Percentiles rank a stretch among this genome's conserved stretches.
phyloP scores from a whole-genome alignment of 2,329 filamentous ascomycete species.

The Curvularia verruculosa region DNA sequence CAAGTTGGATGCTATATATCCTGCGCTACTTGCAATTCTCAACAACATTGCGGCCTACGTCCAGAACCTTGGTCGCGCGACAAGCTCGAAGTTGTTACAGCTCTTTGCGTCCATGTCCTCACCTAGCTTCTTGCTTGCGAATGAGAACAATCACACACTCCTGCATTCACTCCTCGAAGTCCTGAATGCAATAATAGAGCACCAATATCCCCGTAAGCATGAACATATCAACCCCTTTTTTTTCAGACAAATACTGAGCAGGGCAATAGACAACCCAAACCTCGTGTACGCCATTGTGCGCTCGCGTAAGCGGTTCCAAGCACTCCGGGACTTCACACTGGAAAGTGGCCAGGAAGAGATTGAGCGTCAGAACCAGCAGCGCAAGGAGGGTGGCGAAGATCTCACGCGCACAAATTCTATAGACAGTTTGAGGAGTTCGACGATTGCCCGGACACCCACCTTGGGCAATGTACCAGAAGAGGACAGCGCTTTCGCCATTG shows the following conservation, averaged over 20 bases:
- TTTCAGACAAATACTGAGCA: slow-evolving; percentile 27
- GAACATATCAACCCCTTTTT: background rate
- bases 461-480: slow-evolving; percentile 77
- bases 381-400: slow-evolving; percentile 62
- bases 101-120: slow-evolving; percentile 92
- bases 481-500: slow-evolving; percentile 83
- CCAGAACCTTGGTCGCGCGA: slow-evolving; percentile 73
- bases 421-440: slow-evolving; percentile 71
- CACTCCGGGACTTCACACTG: slow-evolving; percentile 83
- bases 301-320: slow-evolving; percentile 82
- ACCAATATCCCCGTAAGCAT: slow-evolving; percentile 76
- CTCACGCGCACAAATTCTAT: slow-evolving; percentile 63
- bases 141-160: slow-evolving; percentile 86
- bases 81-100: slow-evolving; percentile 83
- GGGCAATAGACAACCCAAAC: slow-evolving; percentile 72
- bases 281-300: slow-evolving; percentile 80
- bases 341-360: slow-evolving; percentile 93
- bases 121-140: slow-evolving; percentile 87
- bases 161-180: slow-evolving; percentile 84
- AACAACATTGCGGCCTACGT: slow-evolving; percentile 91
- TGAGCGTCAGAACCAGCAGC: slow-evolving; percentile 74
- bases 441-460: slow-evolving; percentile 60
- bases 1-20: slow-evolving; percentile 88
- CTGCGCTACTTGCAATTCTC: slow-evolving; percentile 86
- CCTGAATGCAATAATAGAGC: slow-evolving; percentile 87